Conservation (phyloP, 768 basidiomycete species). For the Sarcodon sp. region DNA sequence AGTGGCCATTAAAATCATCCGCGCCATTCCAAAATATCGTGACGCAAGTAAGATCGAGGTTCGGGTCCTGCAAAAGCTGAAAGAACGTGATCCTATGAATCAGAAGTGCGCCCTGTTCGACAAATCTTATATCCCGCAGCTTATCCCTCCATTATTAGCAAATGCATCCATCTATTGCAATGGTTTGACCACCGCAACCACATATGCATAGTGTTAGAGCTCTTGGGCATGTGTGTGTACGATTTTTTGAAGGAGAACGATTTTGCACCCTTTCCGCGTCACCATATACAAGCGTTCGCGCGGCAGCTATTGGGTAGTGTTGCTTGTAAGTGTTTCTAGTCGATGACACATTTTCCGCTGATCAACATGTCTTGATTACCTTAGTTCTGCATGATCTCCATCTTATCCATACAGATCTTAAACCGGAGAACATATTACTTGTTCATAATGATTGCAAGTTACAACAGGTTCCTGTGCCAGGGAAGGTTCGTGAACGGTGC, state of each 20-base stretch:
- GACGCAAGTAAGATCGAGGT: slow-evolving; percentile 99
- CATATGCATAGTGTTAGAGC: slow-evolving; percentile 92
- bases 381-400: slow-evolving; percentile 84
- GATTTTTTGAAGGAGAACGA: slow-evolving; percentile 98
- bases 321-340: slow-evolving; percentile 54
- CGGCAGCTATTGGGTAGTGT: slow-evolving; percentile 85
- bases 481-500: slow-evolving; percentile 37
- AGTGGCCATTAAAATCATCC: slow-evolving; percentile 98
- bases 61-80: slow-evolving; percentile 84
- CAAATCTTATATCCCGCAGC: slow-evolving; percentile 3
- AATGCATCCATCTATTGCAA: slow-evolving; percentile 92
- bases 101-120: slow-evolving; percentile 50
- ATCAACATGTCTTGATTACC: slow-evolving; percentile 7
- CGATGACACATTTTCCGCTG: slow-evolving; percentile 2
- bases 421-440: slow-evolving; percentile 96
- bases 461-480: slow-evolving; percentile 43
- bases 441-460: slow-evolving; percentile 71
- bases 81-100: slow-evolving; percentile 80
- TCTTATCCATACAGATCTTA: slow-evolving; percentile 95
- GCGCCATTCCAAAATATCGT: slow-evolving; percentile 96
- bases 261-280: slow-evolving; percentile 91
- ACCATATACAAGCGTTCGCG: slow-evolving; percentile 94
- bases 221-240: slow-evolving; percentile 95
- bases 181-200: slow-evolving; percentile 98
- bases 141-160: slow-evolving; percentile 35